These are phyloP conservation scores for Phylloporus rhodoxanthus DNA, from an alignment of 768 basidiomycete species.

Conservation along the genomic window DNA sequence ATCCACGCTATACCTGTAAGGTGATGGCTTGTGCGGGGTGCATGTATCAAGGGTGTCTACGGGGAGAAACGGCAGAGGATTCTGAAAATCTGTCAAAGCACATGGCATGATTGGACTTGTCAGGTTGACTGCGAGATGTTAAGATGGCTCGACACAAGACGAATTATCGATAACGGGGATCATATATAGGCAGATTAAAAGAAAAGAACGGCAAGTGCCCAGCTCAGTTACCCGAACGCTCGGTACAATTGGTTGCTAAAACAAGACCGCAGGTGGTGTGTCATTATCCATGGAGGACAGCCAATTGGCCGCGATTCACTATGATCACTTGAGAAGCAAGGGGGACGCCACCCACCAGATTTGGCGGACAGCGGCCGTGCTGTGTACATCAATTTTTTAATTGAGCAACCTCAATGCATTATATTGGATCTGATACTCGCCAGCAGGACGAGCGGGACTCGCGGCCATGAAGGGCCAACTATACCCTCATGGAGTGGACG, in stretches of 20 bases:
- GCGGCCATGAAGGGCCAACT: not conserved
- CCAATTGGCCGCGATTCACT: not conserved
- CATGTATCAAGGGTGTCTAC: constrained; percentile 8
- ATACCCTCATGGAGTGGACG: constrained; percentile 1
- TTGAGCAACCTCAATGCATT: not conserved
- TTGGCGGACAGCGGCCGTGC: constrained; percentile 17
- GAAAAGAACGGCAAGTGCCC: constrained; percentile 16
- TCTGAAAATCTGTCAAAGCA: not conserved
- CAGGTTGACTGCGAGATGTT: constrained; percentile 6
- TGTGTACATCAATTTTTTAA: no score
- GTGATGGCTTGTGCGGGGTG: constrained; percentile 8
- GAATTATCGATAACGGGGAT: constrained; percentile 1
- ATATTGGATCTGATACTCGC: not conserved
- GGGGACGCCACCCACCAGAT: constrained; percentile 1
- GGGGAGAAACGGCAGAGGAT: not conserved
- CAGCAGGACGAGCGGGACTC: not conserved
- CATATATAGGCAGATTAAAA: constrained; percentile 26
- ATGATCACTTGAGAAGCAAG: constrained; percentile 4
- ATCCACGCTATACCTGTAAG: constrained; percentile 24
- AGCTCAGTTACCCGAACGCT: constrained; percentile 18
- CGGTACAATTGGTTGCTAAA: constrained; percentile 10
- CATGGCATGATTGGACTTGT: constrained; percentile 5
- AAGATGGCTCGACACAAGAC: constrained; percentile 3
- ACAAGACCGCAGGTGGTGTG: constrained; percentile 7
- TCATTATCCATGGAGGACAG: constrained; percentile 2